Evolutionary conservation across 225 moss, liverwort and hornwort species (phyloP).

Genomic region (Neckera pumila): DNA sequence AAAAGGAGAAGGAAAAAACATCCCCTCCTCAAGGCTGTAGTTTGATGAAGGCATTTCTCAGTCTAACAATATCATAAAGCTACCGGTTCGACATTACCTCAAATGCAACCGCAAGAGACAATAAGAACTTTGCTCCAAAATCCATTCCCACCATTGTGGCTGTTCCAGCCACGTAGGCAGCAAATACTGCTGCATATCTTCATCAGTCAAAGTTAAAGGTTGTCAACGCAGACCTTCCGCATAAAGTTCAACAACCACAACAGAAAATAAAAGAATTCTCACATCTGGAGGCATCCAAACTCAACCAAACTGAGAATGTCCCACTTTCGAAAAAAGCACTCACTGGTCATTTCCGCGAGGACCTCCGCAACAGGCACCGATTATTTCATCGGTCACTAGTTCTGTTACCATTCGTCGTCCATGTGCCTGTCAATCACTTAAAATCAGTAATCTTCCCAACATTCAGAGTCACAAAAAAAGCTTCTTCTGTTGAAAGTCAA

Average conservation of each 20-base stretch:
- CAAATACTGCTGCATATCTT: slow-evolving; percentile 98
- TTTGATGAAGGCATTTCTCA: not conserved
- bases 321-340: slow-evolving; percentile 1
- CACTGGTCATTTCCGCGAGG: slow-evolving; percentile 99
- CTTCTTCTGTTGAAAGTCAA: not conserved
- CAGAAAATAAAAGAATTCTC: not conserved
- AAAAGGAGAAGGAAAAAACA: not conserved
- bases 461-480: not conserved
- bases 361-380: slow-evolving; percentile 84
- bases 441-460: not conserved
- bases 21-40: not conserved
- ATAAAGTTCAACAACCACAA: not conserved
- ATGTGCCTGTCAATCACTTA: slow-evolving; percentile 46
- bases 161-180: slow-evolving; percentile 88
- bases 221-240: not conserved
- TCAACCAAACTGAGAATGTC: not conserved
- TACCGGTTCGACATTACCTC: slow-evolving; percentile 35
- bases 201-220: slow-evolving; percentile 3
- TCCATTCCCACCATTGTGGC: slow-evolving; percentile 91
- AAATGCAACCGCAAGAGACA: slow-evolving; percentile 60
- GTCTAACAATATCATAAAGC: not conserved
- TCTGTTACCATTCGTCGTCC: slow-evolving; percentile 78
- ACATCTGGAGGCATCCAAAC: not conserved
- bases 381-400: slow-evolving; percentile 66
- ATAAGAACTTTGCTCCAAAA: slow-evolving; percentile 93